Percentiles rank a stretch among this genome's conserved stretches.
These are phyloP conservation scores for Tubosaeta sp. DNA, from an alignment of 768 basidiomycete genomes.

Conservation along the genomic window DNA sequence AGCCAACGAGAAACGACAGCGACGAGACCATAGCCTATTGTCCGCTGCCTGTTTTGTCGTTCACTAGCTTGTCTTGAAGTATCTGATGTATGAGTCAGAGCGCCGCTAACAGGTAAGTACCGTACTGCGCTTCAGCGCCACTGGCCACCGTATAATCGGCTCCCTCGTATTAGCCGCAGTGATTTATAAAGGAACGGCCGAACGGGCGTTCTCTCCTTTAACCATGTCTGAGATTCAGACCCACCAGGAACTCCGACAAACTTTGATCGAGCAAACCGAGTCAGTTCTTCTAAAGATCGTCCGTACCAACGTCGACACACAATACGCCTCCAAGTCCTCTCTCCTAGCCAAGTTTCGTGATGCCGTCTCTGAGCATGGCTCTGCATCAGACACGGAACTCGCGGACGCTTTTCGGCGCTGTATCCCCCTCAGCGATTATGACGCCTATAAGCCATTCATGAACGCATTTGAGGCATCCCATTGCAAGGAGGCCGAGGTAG, in stretches of 20 bases:
- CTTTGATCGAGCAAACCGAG: not conserved
- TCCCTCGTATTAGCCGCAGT: not conserved
- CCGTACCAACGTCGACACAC: constrained; percentile 1
- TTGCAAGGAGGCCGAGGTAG: constrained; percentile 8
- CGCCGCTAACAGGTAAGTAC: no score
- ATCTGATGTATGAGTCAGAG: not conserved
- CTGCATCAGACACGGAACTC: not conserved
- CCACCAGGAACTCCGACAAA: not conserved
- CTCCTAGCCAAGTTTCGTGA: constrained; percentile 1
- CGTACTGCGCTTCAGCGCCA: no score
- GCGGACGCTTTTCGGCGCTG: not conserved
- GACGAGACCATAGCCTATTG: no score
- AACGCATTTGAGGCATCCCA: constrained; percentile 1
- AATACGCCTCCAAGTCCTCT: not conserved
- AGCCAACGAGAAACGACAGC: no score
- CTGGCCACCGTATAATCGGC: no score
- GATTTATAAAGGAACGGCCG: not conserved
- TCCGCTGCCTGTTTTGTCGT: no score
- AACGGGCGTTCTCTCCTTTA: not conserved
- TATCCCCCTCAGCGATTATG: constrained; percentile 4
- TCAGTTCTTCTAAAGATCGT: not conserved
- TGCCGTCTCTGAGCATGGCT: not conserved
- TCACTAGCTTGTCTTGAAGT: no score
- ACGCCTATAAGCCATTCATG: constrained; percentile 9
- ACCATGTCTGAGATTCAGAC: not conserved